Conservation (phyloP, 371 early-diverging fungal species). For the Mortierella polycephala region DNA sequence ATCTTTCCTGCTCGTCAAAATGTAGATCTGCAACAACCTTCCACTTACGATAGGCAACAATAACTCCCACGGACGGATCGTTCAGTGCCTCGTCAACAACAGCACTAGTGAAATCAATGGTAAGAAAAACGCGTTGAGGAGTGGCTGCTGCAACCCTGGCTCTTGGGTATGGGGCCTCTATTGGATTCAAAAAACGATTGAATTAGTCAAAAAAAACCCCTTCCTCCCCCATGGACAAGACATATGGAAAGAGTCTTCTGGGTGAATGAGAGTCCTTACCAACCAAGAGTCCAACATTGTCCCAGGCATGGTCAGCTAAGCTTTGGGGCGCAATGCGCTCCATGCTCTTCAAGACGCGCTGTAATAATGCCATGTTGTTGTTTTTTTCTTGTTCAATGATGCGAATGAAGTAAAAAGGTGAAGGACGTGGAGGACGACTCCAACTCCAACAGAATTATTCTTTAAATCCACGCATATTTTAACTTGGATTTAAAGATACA, state of each 20-base stretch:
- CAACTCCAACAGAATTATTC: too few species aligned
- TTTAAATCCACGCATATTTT: not conserved
- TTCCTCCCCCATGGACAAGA: too few species aligned
- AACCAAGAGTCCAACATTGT: slow-evolving; percentile 95
- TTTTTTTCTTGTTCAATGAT: not conserved
- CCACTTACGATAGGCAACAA: slow-evolving; percentile 83
- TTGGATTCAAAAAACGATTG: not conserved
- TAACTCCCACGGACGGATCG: slow-evolving; percentile 86
- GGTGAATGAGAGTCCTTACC: slow-evolving; percentile 58
- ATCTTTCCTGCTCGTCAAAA: too few species aligned
- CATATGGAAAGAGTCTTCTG: not conserved
- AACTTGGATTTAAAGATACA: not conserved
- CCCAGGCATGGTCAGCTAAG: slow-evolving; percentile 93
- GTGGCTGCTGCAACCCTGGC: slow-evolving; percentile 23
- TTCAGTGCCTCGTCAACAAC: slow-evolving; percentile 92
- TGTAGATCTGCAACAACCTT: not conserved
- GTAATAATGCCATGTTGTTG: slow-evolving; percentile 65
- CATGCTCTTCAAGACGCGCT: slow-evolving; percentile 62
- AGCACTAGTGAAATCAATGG: slow-evolving; percentile 92
- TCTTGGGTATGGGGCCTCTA: slow-evolving; percentile 81
- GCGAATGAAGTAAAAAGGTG: not conserved
- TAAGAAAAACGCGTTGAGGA: slow-evolving; percentile 86
- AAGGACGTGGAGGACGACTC: not conserved
- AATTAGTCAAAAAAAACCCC: not conserved
- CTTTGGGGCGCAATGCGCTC: slow-evolving; percentile 90